Evolutionary conservation across 2,329 filamentous ascomycete species (phyloP).

Genomic region (Trichoderma sp.): DNA sequence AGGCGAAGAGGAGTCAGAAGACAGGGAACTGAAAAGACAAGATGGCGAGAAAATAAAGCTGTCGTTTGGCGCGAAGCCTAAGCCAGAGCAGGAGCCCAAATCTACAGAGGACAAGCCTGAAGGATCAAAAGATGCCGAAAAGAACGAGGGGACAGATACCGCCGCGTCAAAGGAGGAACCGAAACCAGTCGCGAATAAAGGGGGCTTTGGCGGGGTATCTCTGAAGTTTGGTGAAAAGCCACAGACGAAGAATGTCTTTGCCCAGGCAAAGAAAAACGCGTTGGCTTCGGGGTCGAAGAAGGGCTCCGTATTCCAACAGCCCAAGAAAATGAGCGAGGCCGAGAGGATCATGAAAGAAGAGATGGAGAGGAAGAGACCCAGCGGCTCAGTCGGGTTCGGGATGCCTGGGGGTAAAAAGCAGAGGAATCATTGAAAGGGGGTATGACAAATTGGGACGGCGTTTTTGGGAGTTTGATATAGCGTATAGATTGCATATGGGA

Average conservation of each 20-base stretch:
- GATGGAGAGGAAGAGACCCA: conserved; percentile 67
- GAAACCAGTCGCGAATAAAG: conserved; percentile 35
- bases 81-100: conserved; percentile 19
- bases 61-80: conserved; percentile 58
- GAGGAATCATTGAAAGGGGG: conserved; percentile 32
- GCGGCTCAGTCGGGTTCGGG: conserved; percentile 49
- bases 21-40: conserved; percentile 56
- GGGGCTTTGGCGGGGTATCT: conserved; percentile 48
- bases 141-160: conserved; percentile 9
- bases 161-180: conserved; percentile 21
- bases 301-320: conserved; percentile 55
- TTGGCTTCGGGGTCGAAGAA: conserved; percentile 64
- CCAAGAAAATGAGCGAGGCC: conserved; percentile 84
- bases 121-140: conserved; percentile 18
- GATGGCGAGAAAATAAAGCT: conserved; percentile 78
- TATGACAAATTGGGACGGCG: background rate
- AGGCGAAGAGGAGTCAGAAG: conserved; percentile 44
- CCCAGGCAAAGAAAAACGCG: conserved; percentile 67
- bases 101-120: background rate
- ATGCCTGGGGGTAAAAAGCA: conserved; percentile 56
- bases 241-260: conserved; percentile 78
- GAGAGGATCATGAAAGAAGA: conserved; percentile 89
- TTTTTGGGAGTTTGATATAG: background rate
- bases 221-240: conserved; percentile 66
- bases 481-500: background rate